Conservation (phyloP, 2,329 filamentous ascomycete species). For the Penicillium sp. region DNA sequence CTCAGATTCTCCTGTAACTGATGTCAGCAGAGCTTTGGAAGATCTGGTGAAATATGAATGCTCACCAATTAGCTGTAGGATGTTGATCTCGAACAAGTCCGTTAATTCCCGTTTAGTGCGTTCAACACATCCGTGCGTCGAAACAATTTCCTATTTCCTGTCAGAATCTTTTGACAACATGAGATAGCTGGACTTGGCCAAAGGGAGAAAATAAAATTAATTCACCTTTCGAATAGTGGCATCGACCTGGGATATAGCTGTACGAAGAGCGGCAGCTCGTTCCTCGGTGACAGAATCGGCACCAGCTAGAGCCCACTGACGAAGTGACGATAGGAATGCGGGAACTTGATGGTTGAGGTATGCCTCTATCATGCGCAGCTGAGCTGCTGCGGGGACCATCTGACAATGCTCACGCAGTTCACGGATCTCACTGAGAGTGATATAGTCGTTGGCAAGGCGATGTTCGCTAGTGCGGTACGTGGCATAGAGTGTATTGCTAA, state of each 20-base stretch:
- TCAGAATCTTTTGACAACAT: background rate
- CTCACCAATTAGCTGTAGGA: background rate
- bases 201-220: background rate
- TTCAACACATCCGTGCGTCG: background rate
- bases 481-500: constrained; percentile 21
- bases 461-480: constrained; percentile 1
- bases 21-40: background rate
- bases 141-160: background rate
- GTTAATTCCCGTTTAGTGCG: background rate
- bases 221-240: background rate
- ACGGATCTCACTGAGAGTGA: constrained; percentile 21
- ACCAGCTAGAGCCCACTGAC: constrained; percentile 16
- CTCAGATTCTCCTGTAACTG: background rate
- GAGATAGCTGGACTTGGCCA: background rate
- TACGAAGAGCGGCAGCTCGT: constrained; percentile 14
- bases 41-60: background rate
- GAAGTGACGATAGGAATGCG: constrained; percentile 16
- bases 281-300: constrained; percentile 10
- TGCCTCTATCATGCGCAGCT: constrained; percentile 6
- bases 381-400: constrained; percentile 18
- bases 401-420: constrained; percentile 23
- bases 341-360: constrained; percentile 17
- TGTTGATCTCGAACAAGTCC: background rate
- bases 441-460: constrained; percentile 8
- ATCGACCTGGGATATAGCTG: constrained; percentile 8